Conservation (phyloP, 2,329 filamentous ascomycete species). For the Hypoxylon sp. region DNA sequence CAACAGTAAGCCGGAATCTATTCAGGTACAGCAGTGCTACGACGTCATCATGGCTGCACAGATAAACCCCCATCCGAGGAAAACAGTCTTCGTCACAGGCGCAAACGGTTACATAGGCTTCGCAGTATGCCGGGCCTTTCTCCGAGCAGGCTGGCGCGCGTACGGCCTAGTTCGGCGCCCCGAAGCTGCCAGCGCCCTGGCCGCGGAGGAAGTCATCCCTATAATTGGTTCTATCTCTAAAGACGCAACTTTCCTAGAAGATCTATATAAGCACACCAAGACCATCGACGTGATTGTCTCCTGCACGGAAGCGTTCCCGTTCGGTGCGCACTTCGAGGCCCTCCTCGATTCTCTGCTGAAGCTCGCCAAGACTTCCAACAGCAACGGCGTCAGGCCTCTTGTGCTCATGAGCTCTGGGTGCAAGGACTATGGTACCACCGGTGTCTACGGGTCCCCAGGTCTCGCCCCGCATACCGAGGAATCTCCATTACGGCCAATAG, state of each 20-base stretch:
- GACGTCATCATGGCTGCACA: slow-evolving; percentile 23
- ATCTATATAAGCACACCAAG: slow-evolving; percentile 47
- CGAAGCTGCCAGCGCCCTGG: slow-evolving; percentile 52
- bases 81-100: slow-evolving; percentile 62
- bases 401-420: slow-evolving; percentile 65
- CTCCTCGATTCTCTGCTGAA: slow-evolving; percentile 55
- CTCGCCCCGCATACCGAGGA: slow-evolving; percentile 61
- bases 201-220: slow-evolving; percentile 58
- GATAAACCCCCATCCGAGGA: slow-evolving; percentile 19
- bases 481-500: slow-evolving; percentile 56
- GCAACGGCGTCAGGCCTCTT: slow-evolving; percentile 56
- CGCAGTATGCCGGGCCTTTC: slow-evolving; percentile 62
- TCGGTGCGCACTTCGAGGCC: slow-evolving; percentile 58
- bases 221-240: slow-evolving; percentile 57
- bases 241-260: slow-evolving; percentile 52
- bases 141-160: slow-evolving; percentile 61
- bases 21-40: not conserved
- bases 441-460: slow-evolving; percentile 53
- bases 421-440: slow-evolving; percentile 63
- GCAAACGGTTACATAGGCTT: slow-evolving; percentile 65
- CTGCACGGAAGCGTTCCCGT: slow-evolving; percentile 59
- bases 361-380: slow-evolving; percentile 55
- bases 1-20: not conserved
- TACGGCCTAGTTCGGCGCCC: slow-evolving; percentile 61
- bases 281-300: slow-evolving; percentile 61